Evolutionary conservation across 768 basidiomycete species (phyloP), one percentile per base, ranked within the genome.

Genomic region (Tylopilus cervinicoccineus): DNA sequence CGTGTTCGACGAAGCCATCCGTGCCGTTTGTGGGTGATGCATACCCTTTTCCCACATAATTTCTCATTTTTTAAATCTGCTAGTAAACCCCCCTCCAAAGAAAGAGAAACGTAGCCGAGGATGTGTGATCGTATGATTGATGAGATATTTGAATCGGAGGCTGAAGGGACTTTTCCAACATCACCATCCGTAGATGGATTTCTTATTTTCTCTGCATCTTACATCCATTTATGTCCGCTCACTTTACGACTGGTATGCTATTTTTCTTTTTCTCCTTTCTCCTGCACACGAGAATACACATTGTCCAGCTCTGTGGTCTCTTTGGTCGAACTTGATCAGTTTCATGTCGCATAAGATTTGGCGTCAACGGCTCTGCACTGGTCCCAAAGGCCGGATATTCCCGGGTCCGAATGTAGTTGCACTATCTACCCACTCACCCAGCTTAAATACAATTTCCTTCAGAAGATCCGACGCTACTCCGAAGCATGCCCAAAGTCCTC

Each of bases 1-100:
- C 50, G 96, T 99, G 37, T 99, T 99, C 66, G 96, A 98, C 68
- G 96, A 98, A 71, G 96, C 96, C 36, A 98, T 99, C 61, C 83
- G 96, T 46, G 92, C 93, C 47, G 95, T 98, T 59, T 74, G 90
- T 93, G 68, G 81, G 90, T 86, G 29, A 31, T 44, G 12, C 6
- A 36, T 36, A 29, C 38, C 24, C 37, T 55, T 28, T 8, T 32
- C 9, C 24, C 38, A 43, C 45, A 28, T 31, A 26, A 45, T 34
- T n/a, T 40, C 47, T 59, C 31, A 57, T 43, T 10, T 32, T 44
- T 40, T 36, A 38, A n/a, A n/a, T 17, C 22, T 48, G 16, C 7
- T 57, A 92, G 89, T 92, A 69, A 86, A 91, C 68, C 88, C 88
- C 53, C 81, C 82, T 52, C 79, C 78, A 48, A 79, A 72, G 78